Evolutionary conservation across 495 filamentous ascomycete genomes (phyloP).

Genomic region (Xylaria sp.): DNA sequence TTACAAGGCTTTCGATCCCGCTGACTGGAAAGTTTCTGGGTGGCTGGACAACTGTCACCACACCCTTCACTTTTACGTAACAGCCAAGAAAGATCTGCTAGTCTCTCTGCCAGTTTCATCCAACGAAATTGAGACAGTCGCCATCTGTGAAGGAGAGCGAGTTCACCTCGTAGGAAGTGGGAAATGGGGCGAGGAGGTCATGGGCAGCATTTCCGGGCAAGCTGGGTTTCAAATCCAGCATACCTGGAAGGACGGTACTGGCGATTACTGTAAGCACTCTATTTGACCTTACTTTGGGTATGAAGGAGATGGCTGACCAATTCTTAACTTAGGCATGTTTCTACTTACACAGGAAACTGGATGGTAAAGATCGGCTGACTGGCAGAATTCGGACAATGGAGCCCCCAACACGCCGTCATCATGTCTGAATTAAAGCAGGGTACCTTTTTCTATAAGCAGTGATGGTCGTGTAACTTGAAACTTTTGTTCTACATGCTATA

Average conservation of each 20-base stretch:
- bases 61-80: constrained; percentile 1
- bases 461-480: no score
- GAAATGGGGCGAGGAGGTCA: constrained; percentile 16
- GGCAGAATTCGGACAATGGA: not conserved
- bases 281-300: not conserved
- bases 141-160: not conserved
- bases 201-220: not conserved
- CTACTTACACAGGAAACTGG: not conserved
- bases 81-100: not conserved
- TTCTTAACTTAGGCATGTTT: not conserved
- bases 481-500: no score
- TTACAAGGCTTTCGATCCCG: not conserved
- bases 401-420: not conserved
- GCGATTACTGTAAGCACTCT: constrained; percentile 16
- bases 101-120: not conserved
- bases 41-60: not conserved
- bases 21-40: not conserved
- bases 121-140: not conserved
- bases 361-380: not conserved
- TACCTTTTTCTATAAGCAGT: not conserved
- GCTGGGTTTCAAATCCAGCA: constrained; percentile 16
- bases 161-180: not conserved
- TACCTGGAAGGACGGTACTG: not conserved
- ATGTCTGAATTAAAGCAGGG: not conserved
- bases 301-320: not conserved